Percentiles rank a stretch among this genome's conserved stretches.
Evolutionary conservation across 2,329 filamentous ascomycete genomes (phyloP).

Genomic region (Colletotrichum trifolii): DNA sequence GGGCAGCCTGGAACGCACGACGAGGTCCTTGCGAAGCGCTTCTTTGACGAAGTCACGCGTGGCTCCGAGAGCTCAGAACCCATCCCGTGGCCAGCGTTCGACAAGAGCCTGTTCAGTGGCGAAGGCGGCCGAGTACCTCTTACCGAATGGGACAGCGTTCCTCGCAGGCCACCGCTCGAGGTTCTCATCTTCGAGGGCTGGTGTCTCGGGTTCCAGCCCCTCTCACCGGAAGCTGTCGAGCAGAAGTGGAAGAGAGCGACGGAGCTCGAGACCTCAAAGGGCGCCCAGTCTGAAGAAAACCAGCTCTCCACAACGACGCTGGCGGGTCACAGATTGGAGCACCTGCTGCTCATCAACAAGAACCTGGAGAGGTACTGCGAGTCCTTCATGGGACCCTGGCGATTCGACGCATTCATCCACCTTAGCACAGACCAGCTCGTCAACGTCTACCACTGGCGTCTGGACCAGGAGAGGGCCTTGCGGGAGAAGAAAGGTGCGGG

Average conservation of each 20-base stretch:
- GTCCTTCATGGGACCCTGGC: conserved; percentile 33
- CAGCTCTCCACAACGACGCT: conserved; percentile 25
- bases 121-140: conserved; percentile 24
- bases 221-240: conserved; percentile 1
- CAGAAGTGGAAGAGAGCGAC: conserved; percentile 29
- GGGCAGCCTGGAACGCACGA: conserved; percentile 34
- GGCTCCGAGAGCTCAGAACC: background rate
- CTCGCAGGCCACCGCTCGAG: conserved; percentile 23
- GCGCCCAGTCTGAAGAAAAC: background rate
- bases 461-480: conserved; percentile 31
- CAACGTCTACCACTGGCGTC: conserved; percentile 34
- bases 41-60: conserved; percentile 20
- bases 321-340: conserved; percentile 17
- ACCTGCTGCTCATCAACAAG: conserved; percentile 29
- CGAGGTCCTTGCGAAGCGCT: conserved; percentile 22
- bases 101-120: conserved; percentile 31
- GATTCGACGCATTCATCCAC: conserved; percentile 31
- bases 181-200: conserved; percentile 35
- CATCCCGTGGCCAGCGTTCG: conserved; percentile 30
- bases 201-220: conserved; percentile 34
- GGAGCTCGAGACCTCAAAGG: background rate
- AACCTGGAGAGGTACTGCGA: conserved; percentile 33
- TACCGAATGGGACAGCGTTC: conserved; percentile 19
- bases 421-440: conserved; percentile 25
- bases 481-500: conserved; percentile 33